Evolutionary conservation across 1,284 basidiomycete genomes (phyloP), one percentile per base, ranked within the genome.

Genomic region (Phellopilus nigrolimitatus): DNA sequence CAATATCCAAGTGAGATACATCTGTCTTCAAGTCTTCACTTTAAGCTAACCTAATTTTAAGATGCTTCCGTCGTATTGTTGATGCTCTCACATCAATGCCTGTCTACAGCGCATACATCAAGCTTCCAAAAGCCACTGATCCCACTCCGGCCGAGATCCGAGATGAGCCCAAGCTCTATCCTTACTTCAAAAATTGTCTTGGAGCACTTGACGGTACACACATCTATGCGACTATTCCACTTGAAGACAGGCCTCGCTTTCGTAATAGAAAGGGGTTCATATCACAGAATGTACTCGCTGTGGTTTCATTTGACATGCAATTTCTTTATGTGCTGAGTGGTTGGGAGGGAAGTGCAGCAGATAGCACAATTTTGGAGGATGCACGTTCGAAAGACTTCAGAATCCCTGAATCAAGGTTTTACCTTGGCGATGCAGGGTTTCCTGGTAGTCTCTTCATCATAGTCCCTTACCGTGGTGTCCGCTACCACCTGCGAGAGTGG

Each of bases 171-270:
- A 69, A 68, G 48, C 66, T 68, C 37, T 68, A 50, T 48, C 71
- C 69, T 9, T 72, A 62, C 46, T 70, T 74, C 55, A 51, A 60
- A 21, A 55, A 64, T 56, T 64, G 61, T 6, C 38, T 73, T 42
- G 68, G 68, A 22, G 71, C 69, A 19, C 62, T 75, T 21, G 71
- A 75, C 62, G 68, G 70, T 0, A 68, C 62, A 15, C 68, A 72
- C 44, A 64, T 72, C 28, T 55, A 60, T 30, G 63, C 58, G 12
- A 59, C 25, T 22, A 57, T 66, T 12, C 55, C 66, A 12, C 49
- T 56, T 9, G 45, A 27, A 3, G 61, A 64, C 3, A 53, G 57
- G 1, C 56, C 61, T 24, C 51, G 50, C 4, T 60, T 63, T 27
- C 58, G 63, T 0, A 64, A 71, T 53, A 59, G 60, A 0, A 72